These are phyloP conservation scores for Penicillium sp. DNA, from an alignment of 2,329 filamentous ascomycete species.

Conservation along the genomic window DNA sequence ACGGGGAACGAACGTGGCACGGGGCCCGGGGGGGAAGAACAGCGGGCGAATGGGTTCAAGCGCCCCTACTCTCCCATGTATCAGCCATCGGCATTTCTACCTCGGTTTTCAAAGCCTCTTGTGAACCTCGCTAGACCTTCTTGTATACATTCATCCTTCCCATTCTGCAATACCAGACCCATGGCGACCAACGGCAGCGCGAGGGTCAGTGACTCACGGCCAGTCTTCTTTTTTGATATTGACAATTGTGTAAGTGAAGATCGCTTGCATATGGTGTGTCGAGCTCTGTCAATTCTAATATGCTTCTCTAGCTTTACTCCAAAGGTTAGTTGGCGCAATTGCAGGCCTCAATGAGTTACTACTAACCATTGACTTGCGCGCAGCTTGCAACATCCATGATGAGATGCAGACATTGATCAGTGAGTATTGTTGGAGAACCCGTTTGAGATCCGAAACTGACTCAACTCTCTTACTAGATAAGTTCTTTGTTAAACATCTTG, in stretches of 20 bases:
- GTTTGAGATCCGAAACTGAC: background rate
- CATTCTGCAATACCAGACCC: slow-evolving; percentile 17
- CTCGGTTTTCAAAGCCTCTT: slow-evolving; percentile 6
- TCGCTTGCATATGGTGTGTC: background rate
- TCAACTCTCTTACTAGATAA: slow-evolving; percentile 44
- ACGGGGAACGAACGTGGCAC: slow-evolving; percentile 2
- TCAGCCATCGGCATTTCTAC: slow-evolving; percentile 12
- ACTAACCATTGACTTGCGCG: slow-evolving; percentile 14
- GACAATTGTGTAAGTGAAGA: slow-evolving; percentile 77
- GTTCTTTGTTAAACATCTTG: slow-evolving; percentile 69
- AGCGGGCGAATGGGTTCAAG: background rate
- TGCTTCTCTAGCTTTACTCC: slow-evolving; percentile 66
- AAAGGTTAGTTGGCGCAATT: slow-evolving; percentile 59
- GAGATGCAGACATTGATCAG: slow-evolving; percentile 82
- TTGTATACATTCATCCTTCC: background rate
- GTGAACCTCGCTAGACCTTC: slow-evolving; percentile 1
- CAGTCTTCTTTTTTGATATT: slow-evolving; percentile 82
- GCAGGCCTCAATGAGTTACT: background rate
- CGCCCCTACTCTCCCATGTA: slow-evolving; percentile 14
- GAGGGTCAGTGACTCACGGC: slow-evolving; percentile 41
- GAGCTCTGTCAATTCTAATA: background rate
- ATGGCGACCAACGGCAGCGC: slow-evolving; percentile 25
- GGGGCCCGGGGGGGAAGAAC: background rate
- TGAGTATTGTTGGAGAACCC: slow-evolving; percentile 26
- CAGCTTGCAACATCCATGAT: slow-evolving; percentile 78